Base-by-base conservation (phyloP, 192 early-diverging fungal genomes). In the Podila minutissima region DNA sequence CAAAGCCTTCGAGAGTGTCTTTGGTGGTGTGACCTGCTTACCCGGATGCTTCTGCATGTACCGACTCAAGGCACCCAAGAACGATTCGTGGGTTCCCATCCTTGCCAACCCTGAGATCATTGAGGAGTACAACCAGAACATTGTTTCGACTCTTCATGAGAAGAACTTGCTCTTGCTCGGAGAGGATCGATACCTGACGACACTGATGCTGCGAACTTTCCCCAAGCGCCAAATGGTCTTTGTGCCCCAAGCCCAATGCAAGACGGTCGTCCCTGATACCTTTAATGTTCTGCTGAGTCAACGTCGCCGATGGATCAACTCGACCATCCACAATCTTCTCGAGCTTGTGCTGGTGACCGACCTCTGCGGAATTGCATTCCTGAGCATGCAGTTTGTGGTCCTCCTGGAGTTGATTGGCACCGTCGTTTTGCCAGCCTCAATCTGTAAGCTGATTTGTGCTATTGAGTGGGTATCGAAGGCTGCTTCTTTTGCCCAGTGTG, bases 1-100 rank as follows among this genome's bases (percentile, higher is more conserved):
- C 73, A 96, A 97, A 83, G 91, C 96, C 0, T 99, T 99, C 69
- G 97, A 99, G 86, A 94, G 93, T 33, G 86, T 97, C 19, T 99
- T 97, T 89, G 97, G 97, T 82, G 95, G 95, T 86, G 97, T 99
- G 19, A 99, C 97, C 0, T 99, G 97, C 86, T 83, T 99, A 20
- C 97, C 97, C 4, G 95, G 96, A 67, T 97, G 97, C 83, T 99
- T 99, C 88, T 97, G 95, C 84, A 96, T 97, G 95, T 99, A 97
- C 83, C 93, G 97, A 38, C 94, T 98, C 86, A 98, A 98, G 82
- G 91, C 88, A 31, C 92, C 89, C 67, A 93, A 93, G 84, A 77
- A 82, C 57, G 88, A 91, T 46, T 81, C 89, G 20, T 86, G 85
- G 66, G 95, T 97, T 10, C 95, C 97, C 19, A 90, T 97, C 66